Conservation (phyloP, 1,284 basidiomycete genomes). For the Ustilago shanxiensis region DNA sequence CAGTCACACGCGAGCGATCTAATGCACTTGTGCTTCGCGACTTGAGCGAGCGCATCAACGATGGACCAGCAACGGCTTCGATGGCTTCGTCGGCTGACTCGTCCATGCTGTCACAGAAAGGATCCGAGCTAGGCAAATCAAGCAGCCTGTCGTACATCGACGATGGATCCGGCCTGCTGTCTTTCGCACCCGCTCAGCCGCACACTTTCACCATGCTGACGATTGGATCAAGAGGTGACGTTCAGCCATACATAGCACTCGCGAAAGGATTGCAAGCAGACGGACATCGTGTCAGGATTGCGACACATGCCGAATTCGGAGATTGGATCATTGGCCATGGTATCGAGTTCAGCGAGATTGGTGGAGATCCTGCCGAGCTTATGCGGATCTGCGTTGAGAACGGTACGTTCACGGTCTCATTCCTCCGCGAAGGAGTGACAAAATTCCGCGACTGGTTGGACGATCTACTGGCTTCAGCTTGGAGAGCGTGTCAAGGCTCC, state of each 20-base stretch:
- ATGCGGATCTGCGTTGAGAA: conserved; percentile 72
- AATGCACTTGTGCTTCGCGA: conserved; percentile 58
- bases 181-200: conserved; percentile 41
- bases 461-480: conserved; percentile 90
- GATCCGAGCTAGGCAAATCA: conserved; percentile 15
- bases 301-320: conserved; percentile 92
- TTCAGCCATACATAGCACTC: conserved; percentile 88
- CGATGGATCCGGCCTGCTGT: conserved; percentile 43
- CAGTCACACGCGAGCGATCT: conserved; percentile 39
- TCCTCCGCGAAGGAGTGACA: conserved; percentile 87
- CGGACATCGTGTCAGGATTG: conserved; percentile 86
- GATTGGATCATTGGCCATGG: conserved; percentile 91
- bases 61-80: conserved; percentile 25
- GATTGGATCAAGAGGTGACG: conserved; percentile 87
- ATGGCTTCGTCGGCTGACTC: conserved; percentile 37
- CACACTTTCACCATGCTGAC: conserved; percentile 82
- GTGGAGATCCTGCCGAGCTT: conserved; percentile 95
- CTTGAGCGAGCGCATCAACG: conserved; percentile 55
- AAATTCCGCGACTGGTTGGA: conserved; percentile 99
- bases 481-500: conserved; percentile 93
- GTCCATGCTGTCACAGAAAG: conserved; percentile 30
- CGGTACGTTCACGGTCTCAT: conserved; percentile 93
- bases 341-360: conserved; percentile 91
- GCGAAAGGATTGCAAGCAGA: conserved; percentile 91
- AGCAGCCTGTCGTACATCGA: conserved; percentile 30